These are phyloP conservation scores for Hibiscus tridactylites DNA, from an alignment of 345 rosid species.

Conservation along the genomic window DNA sequence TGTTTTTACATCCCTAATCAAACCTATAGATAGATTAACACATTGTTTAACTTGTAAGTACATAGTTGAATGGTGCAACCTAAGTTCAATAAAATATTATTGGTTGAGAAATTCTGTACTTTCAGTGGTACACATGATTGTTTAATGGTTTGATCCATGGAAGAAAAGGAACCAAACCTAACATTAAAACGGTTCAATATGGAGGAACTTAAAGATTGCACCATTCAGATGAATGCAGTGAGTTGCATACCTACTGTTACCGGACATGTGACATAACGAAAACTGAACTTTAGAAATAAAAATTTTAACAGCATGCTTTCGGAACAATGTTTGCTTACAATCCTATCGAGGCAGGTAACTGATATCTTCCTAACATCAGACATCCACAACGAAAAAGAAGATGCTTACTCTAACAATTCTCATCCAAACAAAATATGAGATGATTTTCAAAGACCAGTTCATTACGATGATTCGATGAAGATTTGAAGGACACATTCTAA, in stretches of 20 bases:
- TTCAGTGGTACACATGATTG: background rate
- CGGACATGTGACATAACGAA: background rate
- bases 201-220: background rate
- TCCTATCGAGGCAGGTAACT: background rate
- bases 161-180: background rate
- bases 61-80: background rate
- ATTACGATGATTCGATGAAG: background rate
- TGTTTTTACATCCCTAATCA: too few relatives aligned
- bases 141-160: background rate
- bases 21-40: too few relatives aligned
- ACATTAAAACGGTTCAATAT: background rate
- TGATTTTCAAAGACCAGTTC: background rate
- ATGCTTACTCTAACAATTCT: background rate
- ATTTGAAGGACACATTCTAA: background rate
- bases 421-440: background rate
- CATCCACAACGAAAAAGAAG: background rate
- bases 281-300: too few relatives aligned
- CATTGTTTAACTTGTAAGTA: background rate
- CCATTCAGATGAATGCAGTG: background rate
- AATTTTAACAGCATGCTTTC: too few relatives aligned
- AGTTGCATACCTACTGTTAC: background rate
- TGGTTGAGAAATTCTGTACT: too few relatives aligned
- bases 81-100: too few relatives aligned
- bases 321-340: background rate
- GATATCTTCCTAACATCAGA: background rate